Evolutionary conservation across 2,329 filamentous ascomycete species (phyloP).

Genomic region (Apiospora arundinis): DNA sequence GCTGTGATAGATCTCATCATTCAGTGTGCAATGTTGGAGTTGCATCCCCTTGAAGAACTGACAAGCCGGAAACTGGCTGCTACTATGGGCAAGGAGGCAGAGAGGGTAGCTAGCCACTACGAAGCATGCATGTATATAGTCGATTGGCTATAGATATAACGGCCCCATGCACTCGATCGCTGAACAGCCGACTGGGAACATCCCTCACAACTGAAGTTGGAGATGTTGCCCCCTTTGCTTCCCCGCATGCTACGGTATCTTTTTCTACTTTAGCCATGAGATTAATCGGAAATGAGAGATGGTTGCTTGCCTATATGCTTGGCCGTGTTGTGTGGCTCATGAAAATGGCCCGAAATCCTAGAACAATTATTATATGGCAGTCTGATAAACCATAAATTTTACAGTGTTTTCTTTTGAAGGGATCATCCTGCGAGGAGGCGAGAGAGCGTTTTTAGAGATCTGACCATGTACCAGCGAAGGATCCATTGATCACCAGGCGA

Average conservation of each 20-base stretch:
- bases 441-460: background rate
- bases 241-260: background rate
- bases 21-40: too few species aligned
- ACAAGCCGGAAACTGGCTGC: background rate
- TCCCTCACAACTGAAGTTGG: background rate
- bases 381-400: background rate
- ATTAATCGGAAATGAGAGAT: constrained; percentile 2
- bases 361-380: background rate
- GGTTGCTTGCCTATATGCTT: background rate
- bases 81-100: background rate
- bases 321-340: too few species aligned
- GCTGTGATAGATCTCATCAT: background rate
- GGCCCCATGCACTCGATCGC: constrained; percentile 1
- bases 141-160: background rate
- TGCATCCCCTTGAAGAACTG: background rate
- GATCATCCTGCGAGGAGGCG: background rate
- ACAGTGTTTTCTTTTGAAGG: background rate
- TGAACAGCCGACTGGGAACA: background rate
- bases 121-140: constrained; percentile 6
- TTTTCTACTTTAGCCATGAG: constrained; percentile 2
- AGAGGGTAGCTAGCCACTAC: background rate
- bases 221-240: background rate
- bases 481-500: constrained; percentile 13
- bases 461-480: background rate
- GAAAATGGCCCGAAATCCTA: too few species aligned